Conservation (phyloP, 2,329 filamentous ascomycete genomes). For the Fusarium siculi region DNA sequence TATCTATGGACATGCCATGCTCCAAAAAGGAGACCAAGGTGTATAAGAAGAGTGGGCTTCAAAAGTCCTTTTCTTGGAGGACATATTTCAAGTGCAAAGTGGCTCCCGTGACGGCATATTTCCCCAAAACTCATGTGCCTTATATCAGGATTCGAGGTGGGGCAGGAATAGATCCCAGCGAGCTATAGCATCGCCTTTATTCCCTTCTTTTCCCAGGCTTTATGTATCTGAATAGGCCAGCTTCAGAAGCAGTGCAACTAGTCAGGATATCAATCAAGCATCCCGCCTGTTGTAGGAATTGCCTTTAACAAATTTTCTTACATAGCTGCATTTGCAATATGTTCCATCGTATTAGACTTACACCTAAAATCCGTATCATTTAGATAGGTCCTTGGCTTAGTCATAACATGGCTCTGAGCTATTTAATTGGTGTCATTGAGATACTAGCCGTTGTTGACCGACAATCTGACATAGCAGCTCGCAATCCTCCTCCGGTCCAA, state of each 20-base stretch:
- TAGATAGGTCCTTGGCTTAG: neutral
- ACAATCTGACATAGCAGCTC: neutral
- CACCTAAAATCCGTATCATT: rapidly evolving
- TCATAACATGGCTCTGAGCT: neutral
- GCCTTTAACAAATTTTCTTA: rapidly evolving
- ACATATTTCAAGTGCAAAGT: neutral
- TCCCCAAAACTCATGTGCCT: neutral
- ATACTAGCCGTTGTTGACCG: no score
- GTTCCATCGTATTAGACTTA: rapidly evolving
- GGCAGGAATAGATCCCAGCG: neutral
- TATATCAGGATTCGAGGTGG: neutral
- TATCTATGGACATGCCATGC: neutral
- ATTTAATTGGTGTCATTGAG: no score
- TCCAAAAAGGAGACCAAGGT: neutral
- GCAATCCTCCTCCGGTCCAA: no score
- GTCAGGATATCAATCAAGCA: no score
- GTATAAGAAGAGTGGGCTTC: neutral
- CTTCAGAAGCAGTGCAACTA: no score
- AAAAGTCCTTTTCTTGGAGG: neutral
- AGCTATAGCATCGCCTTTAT: neutral
- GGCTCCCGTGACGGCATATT: neutral
- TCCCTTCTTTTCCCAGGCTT: no score
- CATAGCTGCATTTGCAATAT: rapidly evolving
- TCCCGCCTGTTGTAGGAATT: neutral
- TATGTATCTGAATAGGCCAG: no score